Conservation (phyloP, 495 filamentous ascomycete genomes). For the Xanthoparmelia taractica region DNA sequence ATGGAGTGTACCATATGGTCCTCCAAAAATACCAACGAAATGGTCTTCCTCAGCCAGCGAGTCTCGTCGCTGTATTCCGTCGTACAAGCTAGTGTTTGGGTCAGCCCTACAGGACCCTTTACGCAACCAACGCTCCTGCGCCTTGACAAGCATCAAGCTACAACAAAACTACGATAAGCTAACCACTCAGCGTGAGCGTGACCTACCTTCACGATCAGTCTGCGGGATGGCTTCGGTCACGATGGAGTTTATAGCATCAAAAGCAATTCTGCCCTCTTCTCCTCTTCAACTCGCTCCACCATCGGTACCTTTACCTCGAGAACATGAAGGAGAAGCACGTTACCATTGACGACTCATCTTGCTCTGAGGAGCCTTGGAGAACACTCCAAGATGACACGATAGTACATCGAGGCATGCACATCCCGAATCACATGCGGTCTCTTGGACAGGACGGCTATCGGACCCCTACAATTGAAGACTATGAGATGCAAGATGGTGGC, state of each 20-base stretch:
- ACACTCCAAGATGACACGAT: constrained; percentile 5
- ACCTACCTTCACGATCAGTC: not conserved
- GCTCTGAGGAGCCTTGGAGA: not conserved
- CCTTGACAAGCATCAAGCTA: too few relatives aligned
- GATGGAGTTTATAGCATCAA: not conserved
- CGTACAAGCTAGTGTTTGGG: too few relatives aligned
- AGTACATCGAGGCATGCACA: constrained; percentile 12
- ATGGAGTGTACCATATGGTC: too few relatives aligned
- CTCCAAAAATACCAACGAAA: too few relatives aligned
- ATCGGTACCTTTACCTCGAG: not conserved
- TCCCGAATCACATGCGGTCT: constrained; percentile 36
- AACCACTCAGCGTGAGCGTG: not conserved
- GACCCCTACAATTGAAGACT: constrained; percentile 45
- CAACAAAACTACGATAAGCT: not conserved
- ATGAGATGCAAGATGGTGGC: constrained; percentile 23
- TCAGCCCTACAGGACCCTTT: too few relatives aligned
- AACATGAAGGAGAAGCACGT: constrained; percentile 21
- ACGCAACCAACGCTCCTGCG: too few relatives aligned
- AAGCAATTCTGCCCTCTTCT: not conserved
- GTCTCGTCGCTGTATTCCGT: too few relatives aligned
- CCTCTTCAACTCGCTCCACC: not conserved
- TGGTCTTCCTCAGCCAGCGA: too few relatives aligned
- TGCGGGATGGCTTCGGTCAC: not conserved
- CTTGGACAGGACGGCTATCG: constrained; percentile 44
- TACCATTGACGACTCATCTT: constrained; percentile 11